phyloP scores from a whole-genome alignment of 1,139 yeast genomes.

The Blastobotrys ciferrii region DNA sequence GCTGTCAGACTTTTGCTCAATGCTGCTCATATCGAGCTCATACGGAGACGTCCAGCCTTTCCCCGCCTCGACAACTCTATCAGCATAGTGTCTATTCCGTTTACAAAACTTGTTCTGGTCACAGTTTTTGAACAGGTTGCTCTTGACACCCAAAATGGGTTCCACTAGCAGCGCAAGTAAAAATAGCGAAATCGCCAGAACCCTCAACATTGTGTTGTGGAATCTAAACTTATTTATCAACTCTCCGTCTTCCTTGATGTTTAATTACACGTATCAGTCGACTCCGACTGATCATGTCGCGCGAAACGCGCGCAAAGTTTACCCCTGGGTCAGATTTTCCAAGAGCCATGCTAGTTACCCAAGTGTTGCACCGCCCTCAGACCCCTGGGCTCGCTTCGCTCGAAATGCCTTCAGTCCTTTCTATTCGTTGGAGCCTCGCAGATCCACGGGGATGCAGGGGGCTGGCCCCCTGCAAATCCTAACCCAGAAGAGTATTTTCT shows the following conservation, averaged over 20 bases:
- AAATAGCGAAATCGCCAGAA: slow-evolving; percentile 15
- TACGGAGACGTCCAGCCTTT: slow-evolving; percentile 45
- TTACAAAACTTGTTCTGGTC: slow-evolving; percentile 81
- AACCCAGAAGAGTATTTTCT: no score
- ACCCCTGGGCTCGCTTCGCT: no score
- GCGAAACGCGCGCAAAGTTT: neutral
- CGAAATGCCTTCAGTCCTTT: no score
- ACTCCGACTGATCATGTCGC: no score
- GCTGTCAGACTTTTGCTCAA: slow-evolving; percentile 35
- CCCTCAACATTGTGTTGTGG: slow-evolving; percentile 7
- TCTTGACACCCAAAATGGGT: slow-evolving; percentile 52
- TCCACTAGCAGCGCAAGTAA: slow-evolving; percentile 20
- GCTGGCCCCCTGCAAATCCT: no score
- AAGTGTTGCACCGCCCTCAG: no score
- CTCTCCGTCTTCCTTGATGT: neutral
- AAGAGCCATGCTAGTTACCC: no score
- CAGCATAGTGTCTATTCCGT: slow-evolving; percentile 73
- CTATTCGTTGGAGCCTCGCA: no score
- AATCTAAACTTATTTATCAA: neutral
- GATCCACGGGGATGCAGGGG: no score
- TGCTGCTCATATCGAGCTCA: slow-evolving; percentile 45
- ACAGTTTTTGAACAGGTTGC: slow-evolving; percentile 75
- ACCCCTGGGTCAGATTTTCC: no score
- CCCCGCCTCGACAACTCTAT: slow-evolving; percentile 37
- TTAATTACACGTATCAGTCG: neutral